A percentile compares a stretch with the other conserved stretches of the same genome.
phyloP scores from a whole-genome alignment of 2,329 filamentous ascomycete species.

The Rhinocladiella similis region DNA sequence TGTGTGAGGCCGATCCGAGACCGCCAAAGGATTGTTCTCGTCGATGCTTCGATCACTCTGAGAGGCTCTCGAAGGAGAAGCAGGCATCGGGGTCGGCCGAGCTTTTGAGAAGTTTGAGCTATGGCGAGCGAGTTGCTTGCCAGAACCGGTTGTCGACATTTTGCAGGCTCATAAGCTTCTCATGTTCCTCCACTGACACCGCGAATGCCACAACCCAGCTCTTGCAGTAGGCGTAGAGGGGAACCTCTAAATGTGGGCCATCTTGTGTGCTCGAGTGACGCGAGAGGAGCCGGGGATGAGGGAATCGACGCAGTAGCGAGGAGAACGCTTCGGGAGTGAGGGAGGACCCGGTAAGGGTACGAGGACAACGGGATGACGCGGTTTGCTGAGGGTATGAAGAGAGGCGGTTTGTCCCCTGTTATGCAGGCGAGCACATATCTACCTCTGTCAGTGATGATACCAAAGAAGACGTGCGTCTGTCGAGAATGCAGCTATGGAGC shows the following conservation, averaged over 20 bases:
- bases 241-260: conserved; percentile 1
- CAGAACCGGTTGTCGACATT: conserved; percentile 20
- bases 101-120: conserved; percentile 18
- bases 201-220: conserved; percentile 7
- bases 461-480: no score
- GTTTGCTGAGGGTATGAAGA: background rate
- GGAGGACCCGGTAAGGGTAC: background rate
- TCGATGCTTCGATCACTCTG: conserved; percentile 20
- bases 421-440: background rate
- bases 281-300: conserved; percentile 16
- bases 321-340: background rate
- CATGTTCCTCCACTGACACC: conserved; percentile 13
- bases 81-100: conserved; percentile 15
- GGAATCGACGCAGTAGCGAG: background rate
- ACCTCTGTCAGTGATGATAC: background rate
- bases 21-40: conserved; percentile 17
- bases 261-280: conserved; percentile 8
- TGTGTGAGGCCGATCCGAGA: conserved; percentile 22
- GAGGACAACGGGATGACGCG: background rate
- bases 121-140: conserved; percentile 23
- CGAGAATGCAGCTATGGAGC: background rate
- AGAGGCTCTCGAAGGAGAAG: conserved; percentile 19
- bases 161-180: conserved; percentile 16
- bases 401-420: background rate
- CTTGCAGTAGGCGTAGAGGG: conserved; percentile 1